A percentile compares a stretch with the other conserved stretches of the same genome.
Conservation (phyloP, 305 asterid species). For the Stenogyne calaminthoides region DNA sequence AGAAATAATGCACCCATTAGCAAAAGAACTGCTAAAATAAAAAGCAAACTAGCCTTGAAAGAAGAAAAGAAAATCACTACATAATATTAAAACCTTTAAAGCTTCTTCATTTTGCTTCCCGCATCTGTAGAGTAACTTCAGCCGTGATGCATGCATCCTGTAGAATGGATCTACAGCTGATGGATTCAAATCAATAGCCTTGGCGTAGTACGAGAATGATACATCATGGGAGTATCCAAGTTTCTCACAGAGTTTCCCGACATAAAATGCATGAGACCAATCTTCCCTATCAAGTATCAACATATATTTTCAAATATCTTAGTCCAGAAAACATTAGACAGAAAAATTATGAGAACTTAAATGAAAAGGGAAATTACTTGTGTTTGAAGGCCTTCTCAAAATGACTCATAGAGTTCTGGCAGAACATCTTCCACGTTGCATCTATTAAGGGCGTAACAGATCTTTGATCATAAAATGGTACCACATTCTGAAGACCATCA, state of each 20-base stretch:
- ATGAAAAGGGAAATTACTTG: conserved; percentile 56
- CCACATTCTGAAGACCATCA: conserved; percentile 98
- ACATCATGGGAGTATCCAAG: conserved; percentile 73
- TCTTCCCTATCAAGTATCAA: conserved; percentile 94
- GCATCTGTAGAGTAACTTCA: conserved; percentile 78
- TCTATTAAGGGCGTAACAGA: conserved; percentile 67
- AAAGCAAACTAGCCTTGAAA: conserved; percentile 25
- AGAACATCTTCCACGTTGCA: conserved; percentile 78
- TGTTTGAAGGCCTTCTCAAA: conserved; percentile 88
- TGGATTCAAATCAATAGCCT: conserved; percentile 88
- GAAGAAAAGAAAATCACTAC: conserved; percentile 12
- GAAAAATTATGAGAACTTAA: conserved; percentile 34
- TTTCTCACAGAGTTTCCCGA: conserved; percentile 94
- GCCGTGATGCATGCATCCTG: conserved; percentile 98
- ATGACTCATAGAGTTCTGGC: conserved; percentile 90
- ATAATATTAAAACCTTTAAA: conserved; percentile 61
- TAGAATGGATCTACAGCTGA: conserved; percentile 98
- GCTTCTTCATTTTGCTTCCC: conserved; percentile 74
- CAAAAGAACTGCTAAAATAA: conserved; percentile 18
- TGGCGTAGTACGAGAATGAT: conserved; percentile 77
- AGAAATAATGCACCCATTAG: conserved; percentile 10
- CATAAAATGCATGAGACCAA: conserved; percentile 95
- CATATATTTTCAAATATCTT: conserved; percentile 27
- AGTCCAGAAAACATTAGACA: conserved; percentile 30
- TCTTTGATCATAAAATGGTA: conserved; percentile 97